Evolutionary conservation across 805 yeast genomes (phyloP).

Genomic region (Candida ascalaphidarum): DNA sequence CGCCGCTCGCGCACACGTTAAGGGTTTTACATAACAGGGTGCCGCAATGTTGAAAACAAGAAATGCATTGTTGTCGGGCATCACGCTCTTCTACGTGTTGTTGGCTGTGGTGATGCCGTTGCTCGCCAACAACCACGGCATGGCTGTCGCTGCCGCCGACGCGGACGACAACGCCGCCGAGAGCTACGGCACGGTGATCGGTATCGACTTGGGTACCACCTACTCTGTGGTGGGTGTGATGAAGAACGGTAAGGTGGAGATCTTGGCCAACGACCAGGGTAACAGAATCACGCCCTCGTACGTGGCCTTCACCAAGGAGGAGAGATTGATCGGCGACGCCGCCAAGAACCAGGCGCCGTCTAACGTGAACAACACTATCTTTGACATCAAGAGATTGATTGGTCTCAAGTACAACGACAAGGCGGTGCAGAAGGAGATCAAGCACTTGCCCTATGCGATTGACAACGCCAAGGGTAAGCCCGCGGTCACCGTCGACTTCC

Average conservation of each 20-base stretch:
- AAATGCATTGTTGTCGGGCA: slow-evolving; percentile 15
- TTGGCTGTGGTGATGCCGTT: slow-evolving; percentile 32
- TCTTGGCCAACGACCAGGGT: slow-evolving; percentile 19
- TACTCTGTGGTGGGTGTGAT: slow-evolving; percentile 96
- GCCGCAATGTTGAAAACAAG: too few species aligned
- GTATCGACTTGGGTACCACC: slow-evolving; percentile 95
- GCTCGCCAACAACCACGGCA: slow-evolving; percentile 11
- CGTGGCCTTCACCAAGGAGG: slow-evolving; percentile 89
- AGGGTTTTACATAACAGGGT: too few species aligned
- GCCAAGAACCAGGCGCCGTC: slow-evolving; percentile 97
- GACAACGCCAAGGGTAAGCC: slow-evolving; percentile 70
- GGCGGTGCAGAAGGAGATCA: slow-evolving; percentile 74
- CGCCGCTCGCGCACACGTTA: too few species aligned
- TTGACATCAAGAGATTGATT: slow-evolving; percentile 87
- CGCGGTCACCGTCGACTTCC: slow-evolving; percentile 71
- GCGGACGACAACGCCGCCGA: slow-evolving; percentile 21
- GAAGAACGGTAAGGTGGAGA: slow-evolving; percentile 87
- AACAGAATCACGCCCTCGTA: slow-evolving; percentile 80
- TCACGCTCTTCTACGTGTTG: slow-evolving; percentile 21
- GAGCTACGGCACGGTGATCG: slow-evolving; percentile 61
- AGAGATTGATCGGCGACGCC: slow-evolving; percentile 92
- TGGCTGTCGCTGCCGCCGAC: slow-evolving; percentile 13
- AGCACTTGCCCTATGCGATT: slow-evolving; percentile 82
- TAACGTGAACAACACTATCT: slow-evolving; percentile 86
- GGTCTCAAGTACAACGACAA: slow-evolving; percentile 81